Base-by-base conservation (phyloP, 106 monocot species). In the Phalaenopsis aphrodite region DNA sequence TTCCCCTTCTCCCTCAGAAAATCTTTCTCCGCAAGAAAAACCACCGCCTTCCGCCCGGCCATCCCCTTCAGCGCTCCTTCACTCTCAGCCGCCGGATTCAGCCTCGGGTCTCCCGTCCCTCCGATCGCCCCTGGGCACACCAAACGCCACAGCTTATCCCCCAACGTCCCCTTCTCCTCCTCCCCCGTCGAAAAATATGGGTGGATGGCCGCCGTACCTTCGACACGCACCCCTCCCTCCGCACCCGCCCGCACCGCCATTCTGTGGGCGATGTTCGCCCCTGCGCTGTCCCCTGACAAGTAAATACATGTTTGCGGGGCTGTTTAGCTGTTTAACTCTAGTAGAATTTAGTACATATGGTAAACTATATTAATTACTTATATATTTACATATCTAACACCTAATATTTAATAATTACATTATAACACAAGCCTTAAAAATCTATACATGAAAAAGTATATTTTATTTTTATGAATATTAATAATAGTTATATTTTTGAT, bases 121-220 rank as follows among this genome's bases (percentile, higher is more conserved):
- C 57, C 81, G 74, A 78, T 71, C 42, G 78, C 77, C 52, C 4
- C 36, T 15, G 72, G 72, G 76, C 86, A 84, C 57, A 72, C 66
- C 43, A 84, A 75, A 81, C 23, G 24, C 86, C 49, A 75, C 24
- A 86, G 42, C 82, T 55, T 71, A 42, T 81, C 84, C 47, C 43
- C 47, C 19, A 75, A 56, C 2, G 64, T 73, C 17, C 41, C 21
- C 36, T 81, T 81, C 67, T 37, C 48, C n/a, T 41, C 74, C 5
- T 77, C 78, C 56, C 75, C 81, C 5, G 79, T 67, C 23, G 88
- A 88, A 73, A 92, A 93, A 78, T 80, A 91, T 2, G 88, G 88
- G 81, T 93, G 85, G 18, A 84, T 73, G n/a, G 91, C 58, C 3
- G 83, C 78, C 56, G 89, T 14, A 72, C 89, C 93, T 79, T 83